Base-by-base conservation (phyloP, 1,284 basidiomycete genomes). In the Ustilago cynodontis region DNA sequence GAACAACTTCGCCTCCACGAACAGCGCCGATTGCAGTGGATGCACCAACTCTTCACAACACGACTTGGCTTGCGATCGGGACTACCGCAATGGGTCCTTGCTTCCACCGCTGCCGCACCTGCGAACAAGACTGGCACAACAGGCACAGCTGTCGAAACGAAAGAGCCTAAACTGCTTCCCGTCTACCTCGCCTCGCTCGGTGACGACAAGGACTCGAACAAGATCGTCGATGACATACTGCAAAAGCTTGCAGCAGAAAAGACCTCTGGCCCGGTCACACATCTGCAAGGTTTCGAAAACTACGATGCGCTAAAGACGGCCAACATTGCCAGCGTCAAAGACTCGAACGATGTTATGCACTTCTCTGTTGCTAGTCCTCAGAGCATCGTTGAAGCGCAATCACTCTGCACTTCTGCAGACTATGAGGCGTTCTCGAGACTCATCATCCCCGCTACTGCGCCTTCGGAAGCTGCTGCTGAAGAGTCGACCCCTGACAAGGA, bases 311-410 rank as follows among this genome's bases (percentile, higher is more conserved):
- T 71, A 6, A n/a, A 76, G 37, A 18, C 45, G 4, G 60, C 61
- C 3, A 20, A 37, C 4, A 16, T 72, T 8, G 59, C 53, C 11
- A 77, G 69, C 43, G 52, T 83, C 53, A 63, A 65, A n/a, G 84
- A 85, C 60, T 74, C 78, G 9, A 82, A 90, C 71, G 93, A 96
- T 84, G 90, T 89, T 9, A 91, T 96, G 82, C 86, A 88, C 41
- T 91, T 92, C 31, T 33, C 57, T 4, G 2, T n/a, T 6, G 71
- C 69, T 13, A 35, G 59, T n/a, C 37, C 55, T 13, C 24, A 59
- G 1, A 58, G 28, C 35, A 59, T 72, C 1, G n/a, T 28, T 2
- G 59, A 63, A 20, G 62, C 79, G 8, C 71, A 58, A 31, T 10
- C 14, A 18, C 45, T 72, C 5, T 75, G 71, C 41, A 49, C 52